phyloP scores from a whole-genome alignment of 495 filamentous ascomycete genomes.

The Neurospora discreta region DNA sequence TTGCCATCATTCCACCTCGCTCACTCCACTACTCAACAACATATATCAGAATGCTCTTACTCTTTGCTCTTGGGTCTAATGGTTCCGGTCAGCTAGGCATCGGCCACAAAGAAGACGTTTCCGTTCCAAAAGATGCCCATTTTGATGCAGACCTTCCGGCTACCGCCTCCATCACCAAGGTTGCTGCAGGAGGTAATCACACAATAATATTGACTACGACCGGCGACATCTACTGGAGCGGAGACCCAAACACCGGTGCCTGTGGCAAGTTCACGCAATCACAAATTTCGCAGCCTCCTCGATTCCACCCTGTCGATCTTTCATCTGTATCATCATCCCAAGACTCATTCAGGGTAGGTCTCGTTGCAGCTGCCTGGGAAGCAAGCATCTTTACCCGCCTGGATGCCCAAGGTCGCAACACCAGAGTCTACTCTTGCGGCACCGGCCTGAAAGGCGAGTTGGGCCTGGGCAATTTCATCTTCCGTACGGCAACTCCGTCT shows the following conservation, averaged over 20 bases:
- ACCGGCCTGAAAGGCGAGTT: conserved; percentile 59
- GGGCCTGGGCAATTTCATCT: conserved; percentile 41
- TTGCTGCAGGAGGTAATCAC: conserved; percentile 79
- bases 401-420: conserved; percentile 24
- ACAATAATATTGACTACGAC: conserved; percentile 54
- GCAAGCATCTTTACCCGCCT: conserved; percentile 46
- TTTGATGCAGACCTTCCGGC: conserved; percentile 19
- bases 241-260: conserved; percentile 46
- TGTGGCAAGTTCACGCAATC: conserved; percentile 28
- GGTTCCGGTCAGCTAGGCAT: conserved; percentile 79
- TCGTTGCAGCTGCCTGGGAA: conserved; percentile 66
- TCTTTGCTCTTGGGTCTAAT: conserved; percentile 89
- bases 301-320: conserved; percentile 13
- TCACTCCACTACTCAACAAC: background rate
- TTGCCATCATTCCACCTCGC: background rate
- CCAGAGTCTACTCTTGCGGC: conserved; percentile 50
- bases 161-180: conserved; percentile 9
- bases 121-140: conserved; percentile 49
- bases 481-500: conserved; percentile 14
- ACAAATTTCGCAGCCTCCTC: background rate
- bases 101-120: conserved; percentile 62
- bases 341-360: conserved; percentile 10
- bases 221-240: conserved; percentile 51
- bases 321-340: conserved; percentile 7
- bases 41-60: conserved; percentile 23